Base-by-base conservation (phyloP, 345 rosid genomes). In the Dipteronia sinensis region DNA sequence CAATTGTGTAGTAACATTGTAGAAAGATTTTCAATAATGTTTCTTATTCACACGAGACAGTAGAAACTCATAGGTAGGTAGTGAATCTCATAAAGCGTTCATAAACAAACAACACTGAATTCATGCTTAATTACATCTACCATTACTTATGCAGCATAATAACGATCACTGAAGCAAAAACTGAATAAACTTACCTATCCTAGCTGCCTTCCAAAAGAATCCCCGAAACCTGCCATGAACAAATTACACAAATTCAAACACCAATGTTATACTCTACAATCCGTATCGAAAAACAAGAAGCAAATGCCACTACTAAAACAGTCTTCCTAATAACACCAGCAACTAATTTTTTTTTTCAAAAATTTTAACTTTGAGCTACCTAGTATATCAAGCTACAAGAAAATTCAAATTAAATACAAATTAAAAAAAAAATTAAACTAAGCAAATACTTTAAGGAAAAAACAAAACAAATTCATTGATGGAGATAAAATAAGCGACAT, bases 151-250 rank as follows among this genome's bases (percentile, higher is more conserved):
- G 29, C 62, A 38, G 9, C 2, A 2, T 3, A 16, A 42, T 17
- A 46, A 40, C 27, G 27, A 47, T 12, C 53, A 34, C 10, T 16
- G 20, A 29, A 71, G 16, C 23, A 38, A 76, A 59, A 75, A 73
- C 65, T 53, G 7, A 34, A 75, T 15, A 38, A 67, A 23, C 83
- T 6, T 78, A 93, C 99, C 99, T 89, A 96, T 92, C 87, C 99
- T 92, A 78, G 97, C 97, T 66, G 98, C 98, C 87, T 96, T 96
- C 99, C 98, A 94, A 77, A 96, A 91, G 83, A 96, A 92, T 62
- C 97, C 97, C 38, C 97, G 95, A 74, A 96, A 96, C 86, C 98
- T 92, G 94, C 29, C 49, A 83, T 44, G 71, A 62, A 66, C 16
- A 49, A 61, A 42, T n/a, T 23, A 49, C 64, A 66, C 63, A 67